Evolutionary conservation across 2,329 filamentous ascomycete genomes (phyloP), one percentile per base, ranked within the genome.

Genomic region (Diaporthe sp.): DNA sequence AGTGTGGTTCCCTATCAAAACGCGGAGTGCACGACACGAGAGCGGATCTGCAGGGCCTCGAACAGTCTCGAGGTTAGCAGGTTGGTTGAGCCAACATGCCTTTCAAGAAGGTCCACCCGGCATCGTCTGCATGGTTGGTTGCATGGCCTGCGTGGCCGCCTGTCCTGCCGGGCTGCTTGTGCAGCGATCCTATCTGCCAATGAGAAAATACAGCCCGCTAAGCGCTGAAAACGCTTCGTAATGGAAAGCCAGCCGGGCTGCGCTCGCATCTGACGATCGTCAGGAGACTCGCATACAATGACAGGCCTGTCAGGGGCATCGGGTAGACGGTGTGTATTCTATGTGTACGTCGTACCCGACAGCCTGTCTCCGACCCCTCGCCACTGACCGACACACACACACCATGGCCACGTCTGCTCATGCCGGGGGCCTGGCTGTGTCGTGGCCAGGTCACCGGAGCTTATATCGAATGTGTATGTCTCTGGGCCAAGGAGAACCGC

Each of bases 241-340:
- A 73, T 53, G 47, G 55, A 44, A 53, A 63, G 47, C 47, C 44
- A 65, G 47, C 47, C 47, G 58, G 71, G 60, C 58, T 55, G 58
- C 10, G 58, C 71, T 63, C 58, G 74, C 65, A 72, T 74, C 65
- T 76, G 75, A 71, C 72, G 75, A 76, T 76, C 75, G 75, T 76
- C 75, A 76, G 75, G 75, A 76, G 75, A 76, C 58, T 58, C 53
- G 47, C 51, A 55, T 49, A 67, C 51, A 31, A 68, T 49, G 49
- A 47, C 42, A 61, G 47, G 34, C 55, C 51, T 58, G 57, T 71
- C 51, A 71, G 61, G 55, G 63, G 75, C n/a, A 31, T 51, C 44
- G 51, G 61, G 47, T n/a, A 31, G 70, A 61, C 55, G 28, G 71
- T 72, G 71, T 73, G 61, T 49, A 65, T 65, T 65, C 25, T 58